Evolutionary conservation across 108 stramenopile genomes (phyloP).

Genomic region (Nannochloropsis oceanica): DNA sequence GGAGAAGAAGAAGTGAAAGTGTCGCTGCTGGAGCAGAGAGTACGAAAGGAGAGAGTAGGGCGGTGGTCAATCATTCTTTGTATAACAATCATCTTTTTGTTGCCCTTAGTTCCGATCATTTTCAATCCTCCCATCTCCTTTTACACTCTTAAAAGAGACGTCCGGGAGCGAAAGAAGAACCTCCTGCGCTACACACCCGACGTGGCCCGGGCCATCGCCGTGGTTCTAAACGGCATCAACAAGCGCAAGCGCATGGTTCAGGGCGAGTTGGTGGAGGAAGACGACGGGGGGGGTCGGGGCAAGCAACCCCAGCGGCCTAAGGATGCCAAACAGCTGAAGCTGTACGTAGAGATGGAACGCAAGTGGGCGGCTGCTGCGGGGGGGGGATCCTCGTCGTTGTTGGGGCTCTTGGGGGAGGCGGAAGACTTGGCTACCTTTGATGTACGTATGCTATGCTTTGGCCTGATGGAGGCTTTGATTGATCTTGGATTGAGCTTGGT

Average conservation of each 20-base stretch:
- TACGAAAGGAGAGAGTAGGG: constrained; percentile 5
- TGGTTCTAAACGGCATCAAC: constrained; percentile 15
- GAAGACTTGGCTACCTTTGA: not conserved
- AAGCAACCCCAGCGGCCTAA: too few relatives aligned
- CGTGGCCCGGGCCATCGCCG: constrained; percentile 25
- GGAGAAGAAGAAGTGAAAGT: constrained; percentile 7
- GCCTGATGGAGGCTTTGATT: not conserved
- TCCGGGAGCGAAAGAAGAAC: not conserved
- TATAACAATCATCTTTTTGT: not conserved
- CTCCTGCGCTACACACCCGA: constrained; percentile 27
- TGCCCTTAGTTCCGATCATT: not conserved
- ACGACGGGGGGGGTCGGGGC: too few relatives aligned
- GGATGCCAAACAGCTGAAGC: not conserved
- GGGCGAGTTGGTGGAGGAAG: not conserved
- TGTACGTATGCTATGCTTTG: not conserved
- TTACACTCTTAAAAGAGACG: too few relatives aligned
- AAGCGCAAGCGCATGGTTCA: not conserved
- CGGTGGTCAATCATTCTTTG: not conserved
- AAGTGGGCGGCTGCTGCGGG: not conserved
- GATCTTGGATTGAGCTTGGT: not conserved
- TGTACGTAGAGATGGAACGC: not conserved
- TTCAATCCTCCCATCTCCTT: not conserved
- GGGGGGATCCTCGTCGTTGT: not conserved
- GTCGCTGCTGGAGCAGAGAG: too few relatives aligned
- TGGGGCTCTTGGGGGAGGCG: not conserved